Conservation (phyloP, 2,329 filamentous ascomycete species). For the Stromatinia cepivora region DNA sequence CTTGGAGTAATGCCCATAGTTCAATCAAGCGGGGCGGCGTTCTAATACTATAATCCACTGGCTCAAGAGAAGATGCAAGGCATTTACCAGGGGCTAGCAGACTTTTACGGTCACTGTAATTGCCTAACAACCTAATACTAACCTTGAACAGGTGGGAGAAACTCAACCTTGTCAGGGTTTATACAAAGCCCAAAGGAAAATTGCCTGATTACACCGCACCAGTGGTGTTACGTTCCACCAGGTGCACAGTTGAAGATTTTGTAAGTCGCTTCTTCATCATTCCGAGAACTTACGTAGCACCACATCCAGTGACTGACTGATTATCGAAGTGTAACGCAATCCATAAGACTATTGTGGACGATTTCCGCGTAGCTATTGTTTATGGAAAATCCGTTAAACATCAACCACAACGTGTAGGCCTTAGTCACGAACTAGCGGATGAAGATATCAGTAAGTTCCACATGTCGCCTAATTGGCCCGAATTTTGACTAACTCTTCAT, state of each 20-base stretch:
- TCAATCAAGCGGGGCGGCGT: background rate
- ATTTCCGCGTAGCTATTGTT: slow-evolving; percentile 93
- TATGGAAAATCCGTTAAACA: slow-evolving; percentile 99
- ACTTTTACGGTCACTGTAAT: background rate
- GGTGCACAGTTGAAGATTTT: slow-evolving; percentile 94
- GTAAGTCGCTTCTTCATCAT: slow-evolving; percentile 56
- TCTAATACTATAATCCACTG: background rate
- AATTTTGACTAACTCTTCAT: background rate
- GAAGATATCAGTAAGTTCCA: slow-evolving; percentile 74
- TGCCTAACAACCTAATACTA: slow-evolving; percentile 24
- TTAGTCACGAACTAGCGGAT: slow-evolving; percentile 87
- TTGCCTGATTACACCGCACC: slow-evolving; percentile 89
- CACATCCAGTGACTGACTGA: slow-evolving; percentile 27
- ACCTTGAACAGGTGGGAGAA: slow-evolving; percentile 73
- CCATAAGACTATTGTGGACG: slow-evolving; percentile 91
- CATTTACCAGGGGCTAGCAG: slow-evolving; percentile 7
- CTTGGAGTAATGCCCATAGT: background rate
- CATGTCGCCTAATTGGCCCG: background rate
- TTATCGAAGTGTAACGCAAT: slow-evolving; percentile 85
- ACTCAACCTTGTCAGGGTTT: slow-evolving; percentile 84
- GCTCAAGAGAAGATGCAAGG: slow-evolving; percentile 5
- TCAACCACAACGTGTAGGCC: slow-evolving; percentile 92
- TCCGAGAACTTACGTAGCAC: slow-evolving; percentile 13
- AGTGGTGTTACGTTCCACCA: slow-evolving; percentile 79
- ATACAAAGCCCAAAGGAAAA: slow-evolving; percentile 97